Conservation (phyloP, 441 rosid species). For the Pelargonium myrrhifolium region DNA sequence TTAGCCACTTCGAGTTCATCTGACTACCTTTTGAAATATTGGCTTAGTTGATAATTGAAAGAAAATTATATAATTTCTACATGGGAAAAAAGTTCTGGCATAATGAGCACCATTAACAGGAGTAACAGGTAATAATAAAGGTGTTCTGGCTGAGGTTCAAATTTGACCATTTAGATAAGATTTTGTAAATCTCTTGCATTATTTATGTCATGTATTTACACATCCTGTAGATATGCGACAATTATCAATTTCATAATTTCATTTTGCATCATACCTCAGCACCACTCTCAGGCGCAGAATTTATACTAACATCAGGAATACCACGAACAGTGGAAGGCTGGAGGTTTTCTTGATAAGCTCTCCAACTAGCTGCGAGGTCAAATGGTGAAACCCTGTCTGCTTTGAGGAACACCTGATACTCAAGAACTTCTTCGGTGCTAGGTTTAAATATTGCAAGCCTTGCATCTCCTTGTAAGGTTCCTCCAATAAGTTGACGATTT, state of each 20-base stretch:
- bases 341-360: conserved; percentile 84
- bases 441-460: conserved; percentile 61
- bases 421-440: conserved; percentile 63
- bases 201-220: background rate
- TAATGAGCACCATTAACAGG: background rate
- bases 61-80: background rate
- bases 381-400: conserved; percentile 90
- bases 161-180: background rate
- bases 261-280: conserved; percentile 40
- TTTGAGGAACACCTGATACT: conserved; percentile 66
- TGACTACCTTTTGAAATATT: no score
- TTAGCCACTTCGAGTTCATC: no score
- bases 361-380: conserved; percentile 98
- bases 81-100: background rate
- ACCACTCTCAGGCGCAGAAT: conserved; percentile 45
- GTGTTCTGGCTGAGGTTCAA: background rate
- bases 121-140: background rate
- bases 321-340: conserved; percentile 92
- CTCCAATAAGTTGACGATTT: conserved; percentile 58
- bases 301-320: conserved; percentile 85
- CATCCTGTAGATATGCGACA: background rate
- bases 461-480: conserved; percentile 70
- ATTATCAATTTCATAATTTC: no score
- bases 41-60: background rate
- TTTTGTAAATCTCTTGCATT: background rate